Percentiles rank a stretch among this genome's conserved stretches.
Conservation (phyloP, 2,329 filamentous ascomycete genomes). For the Neonectria sp. region DNA sequence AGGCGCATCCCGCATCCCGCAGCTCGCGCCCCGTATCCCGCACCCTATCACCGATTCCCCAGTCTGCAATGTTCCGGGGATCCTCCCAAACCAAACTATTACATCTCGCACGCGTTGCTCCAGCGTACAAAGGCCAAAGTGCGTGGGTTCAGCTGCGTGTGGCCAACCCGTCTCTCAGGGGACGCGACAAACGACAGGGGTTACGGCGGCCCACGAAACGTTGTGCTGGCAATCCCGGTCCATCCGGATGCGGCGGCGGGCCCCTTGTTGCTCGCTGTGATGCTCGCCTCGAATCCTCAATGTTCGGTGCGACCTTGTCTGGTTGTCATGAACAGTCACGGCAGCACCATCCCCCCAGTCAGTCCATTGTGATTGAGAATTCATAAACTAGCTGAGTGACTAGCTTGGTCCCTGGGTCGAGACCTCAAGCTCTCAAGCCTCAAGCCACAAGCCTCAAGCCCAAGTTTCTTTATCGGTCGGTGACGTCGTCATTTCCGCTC, state of each 20-base stretch:
- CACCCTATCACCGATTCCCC: neutral
- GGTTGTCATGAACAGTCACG: conserved; percentile 18
- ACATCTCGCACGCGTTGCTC: conserved; percentile 18
- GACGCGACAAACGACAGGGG: conserved; percentile 24
- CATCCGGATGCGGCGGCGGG: conserved; percentile 42
- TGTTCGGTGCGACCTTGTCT: neutral
- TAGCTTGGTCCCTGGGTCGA: conserved; percentile 28
- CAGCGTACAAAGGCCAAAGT: neutral
- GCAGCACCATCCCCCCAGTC: conserved; percentile 23
- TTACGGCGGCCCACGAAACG: conserved; percentile 19
- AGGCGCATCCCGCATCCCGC: conserved; percentile 13
- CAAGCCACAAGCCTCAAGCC: neutral
- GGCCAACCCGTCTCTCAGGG: conserved; percentile 22
- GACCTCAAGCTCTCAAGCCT: conserved; percentile 15
- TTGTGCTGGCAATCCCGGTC: conserved; percentile 29
- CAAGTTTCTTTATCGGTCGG: conserved; percentile 35
- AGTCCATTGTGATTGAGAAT: conserved; percentile 30
- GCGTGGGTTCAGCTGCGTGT: conserved; percentile 19
- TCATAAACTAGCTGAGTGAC: conserved; percentile 25
- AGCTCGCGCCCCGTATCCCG: neutral
- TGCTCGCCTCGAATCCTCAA: conserved; percentile 2
- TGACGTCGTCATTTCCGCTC: conserved; percentile 36
- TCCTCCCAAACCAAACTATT: conserved; percentile 13
- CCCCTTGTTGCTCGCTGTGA: conserved; percentile 17
- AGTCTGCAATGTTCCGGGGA: neutral